Evolutionary conservation across 169 alveolate species (phyloP).

Genomic region (Babesia ovis): DNA sequence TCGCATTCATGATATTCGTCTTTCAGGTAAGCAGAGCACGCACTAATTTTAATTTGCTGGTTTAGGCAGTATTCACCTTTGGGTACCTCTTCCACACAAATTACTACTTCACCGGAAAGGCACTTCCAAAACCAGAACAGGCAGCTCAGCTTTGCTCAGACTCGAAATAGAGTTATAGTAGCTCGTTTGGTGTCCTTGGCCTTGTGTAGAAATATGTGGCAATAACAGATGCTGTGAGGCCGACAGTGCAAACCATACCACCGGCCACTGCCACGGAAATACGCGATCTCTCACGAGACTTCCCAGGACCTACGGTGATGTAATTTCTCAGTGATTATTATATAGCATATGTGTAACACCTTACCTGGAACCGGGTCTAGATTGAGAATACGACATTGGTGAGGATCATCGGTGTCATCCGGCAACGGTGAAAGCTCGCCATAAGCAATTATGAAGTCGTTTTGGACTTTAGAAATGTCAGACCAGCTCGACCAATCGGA

Average conservation of each 20-base stretch:
- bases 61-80: constrained; percentile 73
- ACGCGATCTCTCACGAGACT: neutral
- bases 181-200: neutral
- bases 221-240: constrained; percentile 25
- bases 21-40: constrained; percentile 42
- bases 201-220: constrained; percentile 39
- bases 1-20: constrained; percentile 35
- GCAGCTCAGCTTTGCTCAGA: constrained; percentile 83
- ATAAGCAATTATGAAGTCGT: constrained; percentile 1
- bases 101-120: constrained; percentile 82
- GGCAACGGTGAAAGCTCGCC: neutral
- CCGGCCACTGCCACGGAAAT: constrained; percentile 34
- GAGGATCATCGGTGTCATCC: neutral
- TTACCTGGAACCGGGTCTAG: constrained; percentile 30
- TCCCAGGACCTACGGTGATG: neutral
- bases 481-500: constrained; percentile 29
- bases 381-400: constrained; percentile 10
- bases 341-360: neutral
- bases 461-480: neutral
- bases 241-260: constrained; percentile 37
- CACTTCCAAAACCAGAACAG: constrained; percentile 80
- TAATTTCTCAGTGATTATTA: neutral
- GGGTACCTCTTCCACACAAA: constrained; percentile 80
- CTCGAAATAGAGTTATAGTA: constrained; percentile 11
- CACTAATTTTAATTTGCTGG: neutral